Conservation (phyloP, 805 yeast genomes). For the Teunomyces aglyptinius region DNA sequence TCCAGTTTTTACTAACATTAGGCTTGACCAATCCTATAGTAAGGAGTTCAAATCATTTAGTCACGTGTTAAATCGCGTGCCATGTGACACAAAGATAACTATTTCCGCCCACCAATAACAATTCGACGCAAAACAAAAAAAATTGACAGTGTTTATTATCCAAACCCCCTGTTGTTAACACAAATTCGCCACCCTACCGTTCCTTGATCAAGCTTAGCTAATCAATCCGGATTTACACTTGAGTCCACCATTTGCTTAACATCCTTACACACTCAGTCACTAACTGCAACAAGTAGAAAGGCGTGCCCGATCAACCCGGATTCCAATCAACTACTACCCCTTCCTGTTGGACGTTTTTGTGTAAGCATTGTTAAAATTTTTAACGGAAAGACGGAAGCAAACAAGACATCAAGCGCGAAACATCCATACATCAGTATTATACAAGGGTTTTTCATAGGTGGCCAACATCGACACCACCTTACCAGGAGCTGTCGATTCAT, state of each 20-base stretch:
- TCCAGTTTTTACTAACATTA: background rate
- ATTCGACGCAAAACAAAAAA: constrained; percentile 4
- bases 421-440: constrained; percentile 27
- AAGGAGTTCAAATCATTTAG: background rate
- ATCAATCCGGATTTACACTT: background rate
- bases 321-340: background rate
- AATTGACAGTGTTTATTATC: constrained; percentile 3
- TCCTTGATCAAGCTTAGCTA: constrained; percentile 2
- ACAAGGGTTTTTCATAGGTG: constrained; percentile 1
- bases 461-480: constrained; percentile 1
- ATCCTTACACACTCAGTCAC: background rate
- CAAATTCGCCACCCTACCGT: background rate
- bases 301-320: background rate
- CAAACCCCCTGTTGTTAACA: constrained; percentile 3
- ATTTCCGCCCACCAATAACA: background rate
- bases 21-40: background rate
- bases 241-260: constrained; percentile 1
- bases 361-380: constrained; percentile 1
- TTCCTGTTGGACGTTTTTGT: constrained; percentile 1
- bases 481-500: background rate
- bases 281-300: background rate
- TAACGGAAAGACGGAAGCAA: background rate
- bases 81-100: background rate
- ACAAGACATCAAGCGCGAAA: constrained; percentile 9
- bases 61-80: background rate